Evolutionary conservation across 1,139 yeast genomes (phyloP).

Genomic region (Candida pseudoviswanathii): DNA sequence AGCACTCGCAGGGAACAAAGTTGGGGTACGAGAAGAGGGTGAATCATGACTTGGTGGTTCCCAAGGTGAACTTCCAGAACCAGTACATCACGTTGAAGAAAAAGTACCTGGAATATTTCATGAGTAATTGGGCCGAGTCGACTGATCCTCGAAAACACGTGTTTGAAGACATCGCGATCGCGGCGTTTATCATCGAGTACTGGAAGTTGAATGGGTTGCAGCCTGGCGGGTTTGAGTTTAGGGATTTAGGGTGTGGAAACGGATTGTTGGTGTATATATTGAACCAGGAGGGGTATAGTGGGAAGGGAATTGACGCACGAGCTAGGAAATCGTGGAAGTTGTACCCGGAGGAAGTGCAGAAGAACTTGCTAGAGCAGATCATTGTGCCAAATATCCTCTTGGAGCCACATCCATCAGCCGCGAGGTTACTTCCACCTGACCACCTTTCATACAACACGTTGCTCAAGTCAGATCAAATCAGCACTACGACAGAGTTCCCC

Average conservation of each 20-base stretch:
- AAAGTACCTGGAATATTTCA: slow-evolving; percentile 73
- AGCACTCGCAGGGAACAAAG: slow-evolving; percentile 82
- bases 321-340: slow-evolving; percentile 83
- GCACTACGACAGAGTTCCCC: slow-evolving; percentile 67
- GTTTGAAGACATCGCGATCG: slow-evolving; percentile 94
- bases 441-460: slow-evolving; percentile 54
- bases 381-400: slow-evolving; percentile 73
- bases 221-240: slow-evolving; percentile 59
- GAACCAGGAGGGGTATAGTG: slow-evolving; percentile 71
- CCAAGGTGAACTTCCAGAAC: slow-evolving; percentile 81
- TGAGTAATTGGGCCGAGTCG: slow-evolving; percentile 87
- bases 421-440: slow-evolving; percentile 52
- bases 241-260: slow-evolving; percentile 96
- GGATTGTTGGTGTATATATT: slow-evolving; percentile 82
- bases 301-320: slow-evolving; percentile 93
- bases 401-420: slow-evolving; percentile 66
- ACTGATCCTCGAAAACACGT: slow-evolving; percentile 97
- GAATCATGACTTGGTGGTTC: slow-evolving; percentile 83
- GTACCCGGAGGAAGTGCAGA: slow-evolving; percentile 65
- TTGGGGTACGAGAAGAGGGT: slow-evolving; percentile 88
- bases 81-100: slow-evolving; percentile 79
- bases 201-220: slow-evolving; percentile 64
- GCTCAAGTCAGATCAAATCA: slow-evolving; percentile 57
- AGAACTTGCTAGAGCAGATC: slow-evolving; percentile 68
- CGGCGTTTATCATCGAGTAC: slow-evolving; percentile 88